Base-by-base conservation (phyloP, 225 moss, liverwort and hornwort species). In the Thuidium tamariscinum region DNA sequence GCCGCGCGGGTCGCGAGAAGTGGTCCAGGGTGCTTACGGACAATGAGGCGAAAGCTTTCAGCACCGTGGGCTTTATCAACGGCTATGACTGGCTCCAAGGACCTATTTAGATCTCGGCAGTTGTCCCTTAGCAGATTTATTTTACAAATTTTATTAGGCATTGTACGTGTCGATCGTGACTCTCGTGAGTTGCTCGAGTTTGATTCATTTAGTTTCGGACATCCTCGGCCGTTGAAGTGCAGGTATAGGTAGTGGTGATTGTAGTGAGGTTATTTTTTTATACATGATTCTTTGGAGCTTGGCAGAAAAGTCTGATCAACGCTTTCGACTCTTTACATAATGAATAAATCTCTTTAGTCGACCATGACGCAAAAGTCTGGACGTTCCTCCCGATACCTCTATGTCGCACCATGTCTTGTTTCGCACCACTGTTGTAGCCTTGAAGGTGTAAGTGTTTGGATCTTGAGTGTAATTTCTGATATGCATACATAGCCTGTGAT, bases 211-310 rank as follows among this genome's bases (percentile, higher is more conserved):
- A 25, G 14, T 32, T 62, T 44, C 32, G 44, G 77, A 4, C 41
- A 1, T n/a, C 3, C 5, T 23, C 17, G 17, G 4, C 2, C 11
- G 1, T 36, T 1, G 5, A 1, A 63, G n/a, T n/a, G 65, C 51
- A n/a, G 81, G 65, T 36, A 5, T 5, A 36, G 26, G 27, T 49
- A 5, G 5, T 44, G 7, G 16, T 3, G 11, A 46, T 48, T 46
- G 6, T 46, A 44, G 62, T 15, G 41, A 32, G 62, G 36, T 10
- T 22, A 22, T 34, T 81, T 4, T 78, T 15, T 34, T 19, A 7
- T 4, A 51, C 36, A 11, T 17, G 36, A 66, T 66, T 65, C 66
- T 65, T 81, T 81, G 2, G 37, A 81, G 51, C 81, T 25, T 52
- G 66, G 49, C 81, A 26, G 66, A 52, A 37, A 51, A 81, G 27